A percentile compares a stretch with the other conserved stretches of the same genome.
These are phyloP conservation scores for Geranomyces michiganensis DNA, from an alignment of 192 early-diverging fungal genomes.

Conservation along the genomic window DNA sequence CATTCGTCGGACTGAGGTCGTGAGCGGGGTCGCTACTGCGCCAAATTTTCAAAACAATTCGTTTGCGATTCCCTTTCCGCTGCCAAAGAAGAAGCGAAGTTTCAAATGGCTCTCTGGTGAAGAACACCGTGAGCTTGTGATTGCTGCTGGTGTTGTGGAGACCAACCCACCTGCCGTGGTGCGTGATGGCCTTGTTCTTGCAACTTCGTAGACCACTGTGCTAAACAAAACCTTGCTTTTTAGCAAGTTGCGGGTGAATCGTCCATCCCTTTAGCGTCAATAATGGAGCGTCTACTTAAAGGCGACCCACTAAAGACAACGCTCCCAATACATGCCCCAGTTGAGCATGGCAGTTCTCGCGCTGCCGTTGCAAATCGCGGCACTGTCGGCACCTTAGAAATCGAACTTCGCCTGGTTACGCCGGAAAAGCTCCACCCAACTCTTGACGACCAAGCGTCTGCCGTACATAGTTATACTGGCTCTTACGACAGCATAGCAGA, in stretches of 20 bases:
- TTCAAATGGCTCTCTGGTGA: constrained; percentile 5
- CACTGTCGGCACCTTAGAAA: neutral
- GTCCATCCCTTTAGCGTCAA: neutral
- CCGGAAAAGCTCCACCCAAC: neutral
- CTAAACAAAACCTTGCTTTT: neutral
- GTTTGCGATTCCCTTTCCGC: constrained; percentile 3
- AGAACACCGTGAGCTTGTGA: neutral
- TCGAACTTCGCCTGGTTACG: neutral
- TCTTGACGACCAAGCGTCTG: neutral
- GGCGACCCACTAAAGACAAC: neutral
- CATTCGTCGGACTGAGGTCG: neutral
- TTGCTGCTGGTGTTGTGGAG: neutral
- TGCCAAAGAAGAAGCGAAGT: constrained; percentile 15
- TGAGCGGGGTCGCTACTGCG: neutral
- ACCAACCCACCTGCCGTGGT: neutral
- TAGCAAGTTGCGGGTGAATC: constrained; percentile 4
- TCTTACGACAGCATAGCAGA: neutral
- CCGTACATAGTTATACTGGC: neutral
- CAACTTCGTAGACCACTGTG: neutral
- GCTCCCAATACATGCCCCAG: neutral
- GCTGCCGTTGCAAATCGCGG: neutral
- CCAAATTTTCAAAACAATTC: neutral
- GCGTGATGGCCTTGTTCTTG: neutral
- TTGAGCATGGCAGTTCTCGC: neutral
- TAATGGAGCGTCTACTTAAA: neutral